Evolutionary conservation across 2,329 filamentous ascomycete species (phyloP), one percentile per base, ranked within the genome.

Genomic region (Fusarium anguioides): DNA sequence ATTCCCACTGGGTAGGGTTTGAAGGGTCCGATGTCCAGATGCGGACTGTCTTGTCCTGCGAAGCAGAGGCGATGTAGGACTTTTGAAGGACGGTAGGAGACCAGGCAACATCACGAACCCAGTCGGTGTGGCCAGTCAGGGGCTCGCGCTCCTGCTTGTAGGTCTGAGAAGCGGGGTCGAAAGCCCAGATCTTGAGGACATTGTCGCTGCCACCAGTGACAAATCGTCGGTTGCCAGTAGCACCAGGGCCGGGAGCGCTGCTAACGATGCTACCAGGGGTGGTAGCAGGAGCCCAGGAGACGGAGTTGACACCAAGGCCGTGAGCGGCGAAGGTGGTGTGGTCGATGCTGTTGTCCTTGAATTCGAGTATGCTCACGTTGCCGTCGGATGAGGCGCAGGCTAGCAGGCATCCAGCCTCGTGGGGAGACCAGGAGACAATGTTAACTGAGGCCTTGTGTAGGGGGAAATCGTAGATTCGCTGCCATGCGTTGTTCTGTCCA

Each of bases 71-170:
- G 76, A 99, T 97, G 82, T 99, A 99, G 59, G 91, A 93, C 85
- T 97, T 97, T 74, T 94, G 92, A 60, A 99, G 85, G 55, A 98
- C 92, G 23, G 94, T 97, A 12, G 96, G 96, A 47, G 92, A 95
- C 96, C 96, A 99, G 15, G 95, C 93, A 14, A 99, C 96, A 78
- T 99, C 96, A 67, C 96, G 90, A 54, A 99, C 96, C 96, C 96
- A 99, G 82, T 98, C 96, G 8, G 88, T 87, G 81, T 99, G 96
- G 66, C 96, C 96, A 3, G 85, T 81, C 69, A 99, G 83, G 12
- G 91, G 81, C 67, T 87, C 86, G 23, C 84, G 77, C 77, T 90
- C 88, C 72, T 84, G 83, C 77, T 86, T 87, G 79, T 90, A 91
- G 26, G 79, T 81, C 75, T 89, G 83, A 8, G 82, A 81, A n/a